Conservation (phyloP, 1,284 basidiomycete genomes). For the Leccinum fallax region DNA sequence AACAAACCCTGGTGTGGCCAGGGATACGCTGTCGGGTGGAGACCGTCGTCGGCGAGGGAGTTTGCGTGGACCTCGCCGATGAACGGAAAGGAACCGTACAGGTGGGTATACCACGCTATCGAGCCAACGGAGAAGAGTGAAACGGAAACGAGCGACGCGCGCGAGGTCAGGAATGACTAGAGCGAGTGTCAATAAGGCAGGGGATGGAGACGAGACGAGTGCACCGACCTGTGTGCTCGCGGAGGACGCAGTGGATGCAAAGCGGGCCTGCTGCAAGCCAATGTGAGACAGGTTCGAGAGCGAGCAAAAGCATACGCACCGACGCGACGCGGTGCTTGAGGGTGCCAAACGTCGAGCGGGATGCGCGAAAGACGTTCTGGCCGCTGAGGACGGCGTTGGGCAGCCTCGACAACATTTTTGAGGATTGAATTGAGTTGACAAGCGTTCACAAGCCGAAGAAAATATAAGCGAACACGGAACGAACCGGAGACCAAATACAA, state of each 20-base stretch:
- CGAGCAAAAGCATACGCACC: constrained; percentile 37
- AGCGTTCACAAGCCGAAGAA: constrained; percentile 24
- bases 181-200: constrained; percentile 19
- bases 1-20: constrained; percentile 90
- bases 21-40: constrained; percentile 88
- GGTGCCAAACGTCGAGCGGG: constrained; percentile 43
- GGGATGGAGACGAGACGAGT: background rate
- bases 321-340: constrained; percentile 46
- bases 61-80: constrained; percentile 88
- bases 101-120: constrained; percentile 94
- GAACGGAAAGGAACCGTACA: constrained; percentile 89
- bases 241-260: constrained; percentile 62
- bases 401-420: constrained; percentile 79
- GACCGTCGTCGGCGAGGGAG: constrained; percentile 90
- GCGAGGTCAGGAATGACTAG: constrained; percentile 66
- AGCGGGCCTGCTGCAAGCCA: constrained; percentile 55
- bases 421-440: constrained; percentile 36
- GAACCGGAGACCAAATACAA: constrained; percentile 35
- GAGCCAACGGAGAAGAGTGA: constrained; percentile 85
- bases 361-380: constrained; percentile 33
- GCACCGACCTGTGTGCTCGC: constrained; percentile 59
- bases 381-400: constrained; percentile 62
- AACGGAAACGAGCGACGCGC: constrained; percentile 76
- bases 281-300: constrained; percentile 15
- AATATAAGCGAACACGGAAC: constrained; percentile 27